Evolutionary conservation across 352 stramenopile genomes (phyloP), one percentile per base, ranked within the genome.

Genomic region (Saprolegnia parasitica): DNA sequence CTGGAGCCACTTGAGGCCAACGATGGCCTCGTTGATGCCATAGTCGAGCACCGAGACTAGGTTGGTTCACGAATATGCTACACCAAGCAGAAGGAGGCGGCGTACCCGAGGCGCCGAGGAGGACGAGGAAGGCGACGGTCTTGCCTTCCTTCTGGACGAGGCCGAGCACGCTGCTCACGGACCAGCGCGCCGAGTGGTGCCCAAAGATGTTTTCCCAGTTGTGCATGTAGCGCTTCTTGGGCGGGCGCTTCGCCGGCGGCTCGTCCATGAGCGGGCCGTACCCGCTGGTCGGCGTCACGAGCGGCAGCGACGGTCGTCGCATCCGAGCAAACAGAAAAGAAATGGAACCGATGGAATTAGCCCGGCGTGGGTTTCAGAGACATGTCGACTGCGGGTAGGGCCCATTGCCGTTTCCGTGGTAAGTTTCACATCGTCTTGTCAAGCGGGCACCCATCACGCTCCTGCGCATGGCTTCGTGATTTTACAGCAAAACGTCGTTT

Each of bases 1-100:
- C 15, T 74, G 77, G 9, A 67, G 40, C 39, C 71, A 56, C 9
- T 54, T 49, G 10, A 84, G 56, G 0, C 58, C 72, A 13, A 72
- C 45, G 16, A 74, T 78, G 0, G 71, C 65, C 3, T 71, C 47
- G 67, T 86, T 81, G 26, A 89, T 73, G 39, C 68, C 70, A 56
- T 79, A 85, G 56, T 90, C 79, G 4, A 88, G 57, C 8, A 86
- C 9, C 0, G 80, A 88, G 11, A 81, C 80, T 90, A 65, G 23
- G 1, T 57, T 29, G 24, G 62, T 6, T 26, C 5, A 2, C 24
- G n/a, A 4, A 9, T 0, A 50, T 49, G 45, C 16, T 26, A 18
- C 29, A 18, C 42, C 8, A 35, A 11, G 55, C 40, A 23, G 15
- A 24, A 16, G 16, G 50, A 15, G 61, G 16, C 15, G 62, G 52